Percentiles rank a stretch among this genome's conserved stretches.
phyloP scores from a whole-genome alignment of 805 yeast species.

The Ogataea nonfermentans region DNA sequence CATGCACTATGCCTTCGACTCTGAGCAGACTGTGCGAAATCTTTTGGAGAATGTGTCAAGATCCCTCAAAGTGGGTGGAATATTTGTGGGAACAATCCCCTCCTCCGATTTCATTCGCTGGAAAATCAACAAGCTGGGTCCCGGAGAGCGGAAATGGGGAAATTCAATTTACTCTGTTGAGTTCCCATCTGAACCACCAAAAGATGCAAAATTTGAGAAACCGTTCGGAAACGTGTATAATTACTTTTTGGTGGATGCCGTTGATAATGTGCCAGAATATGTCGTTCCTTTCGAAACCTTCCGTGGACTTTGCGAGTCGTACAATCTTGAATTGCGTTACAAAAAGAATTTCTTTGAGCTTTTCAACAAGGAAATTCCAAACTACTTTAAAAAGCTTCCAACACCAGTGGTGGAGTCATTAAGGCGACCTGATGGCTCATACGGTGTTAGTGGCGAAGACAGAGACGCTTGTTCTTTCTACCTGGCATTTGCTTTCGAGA shows the following conservation, averaged over 20 bases:
- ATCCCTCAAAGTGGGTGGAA: constrained; percentile 78
- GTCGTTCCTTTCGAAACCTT: constrained; percentile 93
- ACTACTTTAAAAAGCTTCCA: constrained; percentile 56
- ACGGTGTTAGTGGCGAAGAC: constrained; percentile 87
- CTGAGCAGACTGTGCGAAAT: constrained; percentile 73
- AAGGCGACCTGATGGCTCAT: constrained; percentile 71
- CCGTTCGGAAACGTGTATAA: constrained; percentile 84
- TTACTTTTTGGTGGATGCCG: constrained; percentile 86
- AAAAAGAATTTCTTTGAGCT: constrained; percentile 78
- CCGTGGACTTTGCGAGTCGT: constrained; percentile 79
- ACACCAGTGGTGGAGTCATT: constrained; percentile 62
- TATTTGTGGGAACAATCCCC: constrained; percentile 92
- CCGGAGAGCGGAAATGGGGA: constrained; percentile 71
- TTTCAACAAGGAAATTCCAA: constrained; percentile 76
- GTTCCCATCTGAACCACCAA: constrained; percentile 78
- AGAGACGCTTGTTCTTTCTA: constrained; percentile 86
- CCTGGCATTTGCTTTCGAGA: constrained; percentile 79
- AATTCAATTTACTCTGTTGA: constrained; percentile 79
- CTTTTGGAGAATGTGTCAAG: constrained; percentile 72
- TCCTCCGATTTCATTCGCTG: constrained; percentile 79
- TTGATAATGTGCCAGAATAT: constrained; percentile 94
- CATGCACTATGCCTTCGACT: constrained; percentile 90
- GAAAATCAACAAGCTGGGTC: constrained; percentile 52
- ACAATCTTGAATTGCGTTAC: constrained; percentile 67
- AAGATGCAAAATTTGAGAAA: constrained; percentile 65